Conservation (phyloP, 768 basidiomycete species). For the Termitomyces bulborhizus region DNA sequence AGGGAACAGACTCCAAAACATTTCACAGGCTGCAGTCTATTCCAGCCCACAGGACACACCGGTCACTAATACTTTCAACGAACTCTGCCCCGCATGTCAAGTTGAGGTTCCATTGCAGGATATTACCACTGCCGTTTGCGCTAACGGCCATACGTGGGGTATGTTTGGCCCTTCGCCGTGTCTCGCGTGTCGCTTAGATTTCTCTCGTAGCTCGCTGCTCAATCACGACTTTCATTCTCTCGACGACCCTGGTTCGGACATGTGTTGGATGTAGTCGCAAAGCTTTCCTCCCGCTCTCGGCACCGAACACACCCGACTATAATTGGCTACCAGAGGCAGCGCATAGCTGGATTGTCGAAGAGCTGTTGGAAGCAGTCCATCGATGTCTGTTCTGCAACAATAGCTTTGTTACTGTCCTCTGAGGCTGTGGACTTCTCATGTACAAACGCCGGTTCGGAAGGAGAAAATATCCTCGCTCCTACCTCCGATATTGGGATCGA, state of each 20-base stretch:
- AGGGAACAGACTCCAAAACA: conserved; percentile 23
- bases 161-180: conserved; percentile 18
- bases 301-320: conserved; percentile 21
- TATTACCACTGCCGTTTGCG: conserved; percentile 55
- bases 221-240: conserved; percentile 72
- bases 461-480: background rate
- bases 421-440: background rate
- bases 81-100: conserved; percentile 72
- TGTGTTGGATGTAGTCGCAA: conserved; percentile 80
- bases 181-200: conserved; percentile 10
- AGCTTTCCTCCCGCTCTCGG: conserved; percentile 61
- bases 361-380: conserved; percentile 57
- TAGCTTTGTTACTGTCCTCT: conserved; percentile 53
- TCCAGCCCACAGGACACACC: conserved; percentile 22
- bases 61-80: conserved; percentile 39
- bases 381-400: conserved; percentile 71
- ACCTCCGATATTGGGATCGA: background rate
- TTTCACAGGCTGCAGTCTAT: conserved; percentile 19
- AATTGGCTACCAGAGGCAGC: conserved; percentile 43
- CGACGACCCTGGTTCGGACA: conserved; percentile 73
- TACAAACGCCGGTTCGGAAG: no score
- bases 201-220: conserved; percentile 61
- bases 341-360: conserved; percentile 58
- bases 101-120: conserved; percentile 53
- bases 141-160: conserved; percentile 78